Evolutionary conservation across 805 yeast genomes (phyloP).

Genomic region (Tanozyma kutaoensis): DNA sequence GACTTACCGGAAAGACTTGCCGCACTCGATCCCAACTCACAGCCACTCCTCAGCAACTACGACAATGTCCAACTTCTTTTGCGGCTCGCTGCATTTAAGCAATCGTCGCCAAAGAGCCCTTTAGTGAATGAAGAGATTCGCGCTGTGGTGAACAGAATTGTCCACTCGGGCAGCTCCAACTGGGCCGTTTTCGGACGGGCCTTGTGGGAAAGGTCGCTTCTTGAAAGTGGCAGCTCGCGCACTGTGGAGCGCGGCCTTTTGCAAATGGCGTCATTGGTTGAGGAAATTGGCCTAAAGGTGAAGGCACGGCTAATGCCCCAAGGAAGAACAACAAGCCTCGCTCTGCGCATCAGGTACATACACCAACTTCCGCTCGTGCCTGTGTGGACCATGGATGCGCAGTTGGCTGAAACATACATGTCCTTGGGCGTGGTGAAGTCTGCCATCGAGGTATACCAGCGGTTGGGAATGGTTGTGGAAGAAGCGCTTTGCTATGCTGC

Average conservation of each 20-base stretch:
- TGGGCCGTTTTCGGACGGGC: slow-evolving; percentile 76
- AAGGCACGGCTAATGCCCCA: slow-evolving; percentile 40
- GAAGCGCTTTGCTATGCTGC: slow-evolving; percentile 87
- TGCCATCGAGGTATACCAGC: slow-evolving; percentile 79
- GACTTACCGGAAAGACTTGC: slow-evolving; percentile 44
- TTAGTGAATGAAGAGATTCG: slow-evolving; percentile 73
- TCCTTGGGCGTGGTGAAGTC: slow-evolving; percentile 74
- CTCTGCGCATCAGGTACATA: slow-evolving; percentile 49
- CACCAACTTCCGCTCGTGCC: slow-evolving; percentile 71
- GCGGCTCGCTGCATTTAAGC: slow-evolving; percentile 47
- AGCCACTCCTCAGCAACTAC: slow-evolving; percentile 55
- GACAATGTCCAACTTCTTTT: slow-evolving; percentile 69
- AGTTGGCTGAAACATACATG: slow-evolving; percentile 76
- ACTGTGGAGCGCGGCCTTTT: slow-evolving; percentile 90
- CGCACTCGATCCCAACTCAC: slow-evolving; percentile 65
- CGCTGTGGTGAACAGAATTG: slow-evolving; percentile 62
- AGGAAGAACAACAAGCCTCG: slow-evolving; percentile 23
- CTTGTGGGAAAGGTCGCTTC: slow-evolving; percentile 77
- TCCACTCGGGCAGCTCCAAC: slow-evolving; percentile 40
- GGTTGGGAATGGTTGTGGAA: slow-evolving; percentile 65
- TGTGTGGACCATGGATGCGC: slow-evolving; percentile 72
- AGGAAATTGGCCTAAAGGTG: slow-evolving; percentile 67
- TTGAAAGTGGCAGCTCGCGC: slow-evolving; percentile 69
- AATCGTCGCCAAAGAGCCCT: slow-evolving; percentile 58
- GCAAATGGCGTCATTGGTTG: slow-evolving; percentile 86